Evolutionary conservation across 306 rosid species (phyloP).

Genomic region (Malus sieversii): DNA sequence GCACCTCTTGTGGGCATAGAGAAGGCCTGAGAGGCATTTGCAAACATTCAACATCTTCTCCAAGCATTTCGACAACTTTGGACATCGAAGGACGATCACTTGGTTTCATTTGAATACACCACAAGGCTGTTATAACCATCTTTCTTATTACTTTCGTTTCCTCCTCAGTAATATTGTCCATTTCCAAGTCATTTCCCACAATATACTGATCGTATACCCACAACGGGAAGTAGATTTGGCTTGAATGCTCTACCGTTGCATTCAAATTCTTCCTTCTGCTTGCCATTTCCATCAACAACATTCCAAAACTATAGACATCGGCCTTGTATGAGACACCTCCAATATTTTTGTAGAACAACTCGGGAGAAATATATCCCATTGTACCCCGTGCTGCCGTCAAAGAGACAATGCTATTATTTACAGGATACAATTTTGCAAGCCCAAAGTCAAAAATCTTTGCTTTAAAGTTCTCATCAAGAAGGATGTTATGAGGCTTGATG

Average conservation of each 20-base stretch:
- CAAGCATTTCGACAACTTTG: not conserved
- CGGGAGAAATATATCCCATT: not conserved
- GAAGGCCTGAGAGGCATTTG: not conserved
- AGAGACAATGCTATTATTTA: not conserved
- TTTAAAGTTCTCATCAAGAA: not conserved
- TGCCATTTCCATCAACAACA: conserved; percentile 6
- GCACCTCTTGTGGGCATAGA: not conserved
- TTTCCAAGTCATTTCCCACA: not conserved
- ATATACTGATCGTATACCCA: not conserved
- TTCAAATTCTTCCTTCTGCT: not conserved
- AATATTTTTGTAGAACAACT: not conserved
- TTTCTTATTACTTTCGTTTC: not conserved
- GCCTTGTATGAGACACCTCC: conserved; percentile 1
- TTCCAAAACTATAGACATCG: conserved; percentile 3
- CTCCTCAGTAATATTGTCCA: not conserved
- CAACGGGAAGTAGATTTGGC: not conserved
- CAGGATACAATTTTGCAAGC: not conserved
- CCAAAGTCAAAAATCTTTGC: conserved; percentile 7
- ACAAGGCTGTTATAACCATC: no score
- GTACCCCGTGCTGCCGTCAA: not conserved
- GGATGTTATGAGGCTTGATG: not conserved
- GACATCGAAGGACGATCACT: no score
- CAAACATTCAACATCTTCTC: not conserved
- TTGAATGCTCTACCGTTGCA: not conserved
- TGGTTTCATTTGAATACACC: not conserved